Base-by-base conservation (phyloP, 2,329 filamentous ascomycete genomes). In the Hirsutella minnesotensis region DNA sequence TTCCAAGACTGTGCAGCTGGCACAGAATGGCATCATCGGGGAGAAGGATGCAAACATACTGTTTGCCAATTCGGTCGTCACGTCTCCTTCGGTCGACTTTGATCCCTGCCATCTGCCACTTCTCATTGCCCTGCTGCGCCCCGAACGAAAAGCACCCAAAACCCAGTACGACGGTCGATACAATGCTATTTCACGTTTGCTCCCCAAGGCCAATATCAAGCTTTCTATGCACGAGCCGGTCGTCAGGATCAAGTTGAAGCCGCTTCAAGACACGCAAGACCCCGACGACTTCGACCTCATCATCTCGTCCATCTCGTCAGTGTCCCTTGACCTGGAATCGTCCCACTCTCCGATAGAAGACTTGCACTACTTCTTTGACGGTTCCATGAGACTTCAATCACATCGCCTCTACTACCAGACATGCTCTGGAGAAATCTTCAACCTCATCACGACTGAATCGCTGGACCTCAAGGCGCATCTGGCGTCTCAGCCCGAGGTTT, bases 141-240 rank as follows among this genome's bases (percentile, higher is more conserved):
- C 70, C 8, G 75, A 70, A 44, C 62, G 60, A 7, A 57, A 53
- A n/a, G 49, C 57, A 1, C 55, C 55, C 5, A 56, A 47, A 40
- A 38, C 53, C 3, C 62, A 64, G n/a, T 60, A 59, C 38, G 63
- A 70, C 45, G 70, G 69, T 50, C 71, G 69, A 34, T 75, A 88
- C 51, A 73, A 79, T 42, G 67, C 98, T 29, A 83, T 98, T 24
- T 95, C 90, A 13, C 79, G 86, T n/a, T 73, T 96, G 3, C 69
- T 98, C 9, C 92, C 92, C 2, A 96, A 96, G 65, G 85, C 90
- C 1, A 94, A 77, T 54, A 83, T 96, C 61, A 98, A 96, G 57
- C 80, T 96, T 34, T 95, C 92, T 0, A 84, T 98, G 64, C 92
- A 98, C 56, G 92, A 98, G 58, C 92, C 92, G 1, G 94, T 98